phyloP scores from a whole-genome alignment of 2,329 filamentous ascomycete species.

The Zymoseptoria ardabiliae region DNA sequence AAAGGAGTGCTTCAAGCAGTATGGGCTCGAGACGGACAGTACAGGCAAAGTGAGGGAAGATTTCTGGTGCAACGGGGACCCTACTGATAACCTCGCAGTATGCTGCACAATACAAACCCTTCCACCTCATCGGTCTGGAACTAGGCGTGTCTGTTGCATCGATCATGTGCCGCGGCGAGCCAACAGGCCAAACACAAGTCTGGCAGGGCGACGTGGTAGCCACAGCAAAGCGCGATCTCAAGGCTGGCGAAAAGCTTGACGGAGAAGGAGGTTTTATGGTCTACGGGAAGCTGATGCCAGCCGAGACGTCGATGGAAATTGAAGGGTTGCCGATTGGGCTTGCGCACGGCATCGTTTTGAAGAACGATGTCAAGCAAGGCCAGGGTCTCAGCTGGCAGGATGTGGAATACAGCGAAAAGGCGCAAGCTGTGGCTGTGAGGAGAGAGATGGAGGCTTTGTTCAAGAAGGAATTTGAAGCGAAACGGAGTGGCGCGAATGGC shows the following conservation, averaged over 20 bases:
- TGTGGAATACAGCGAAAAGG: conserved; percentile 37
- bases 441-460: conserved; percentile 40
- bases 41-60: conserved; percentile 23
- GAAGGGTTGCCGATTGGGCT: conserved; percentile 39
- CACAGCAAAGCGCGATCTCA: conserved; percentile 41
- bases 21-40: conserved; percentile 39
- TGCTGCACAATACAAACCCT: conserved; percentile 42
- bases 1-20: conserved; percentile 39
- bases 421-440: conserved; percentile 35
- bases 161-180: conserved; percentile 42
- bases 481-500: conserved; percentile 4
- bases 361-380: conserved; percentile 36
- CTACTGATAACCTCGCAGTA: conserved; percentile 21
- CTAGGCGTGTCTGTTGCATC: conserved; percentile 39
- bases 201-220: conserved; percentile 42
- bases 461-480: conserved; percentile 17
- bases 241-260: conserved; percentile 39
- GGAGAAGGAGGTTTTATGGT: conserved; percentile 42
- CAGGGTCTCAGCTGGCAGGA: conserved; percentile 39
- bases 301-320: conserved; percentile 35
- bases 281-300: conserved; percentile 39
- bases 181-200: conserved; percentile 39
- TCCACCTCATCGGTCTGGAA: conserved; percentile 43
- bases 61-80: not conserved
- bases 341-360: conserved; percentile 38